A percentile compares a stretch with the other conserved stretches of the same genome.
Evolutionary conservation across 805 yeast genomes (phyloP).

Genomic region (Kazachstania taianensis): DNA sequence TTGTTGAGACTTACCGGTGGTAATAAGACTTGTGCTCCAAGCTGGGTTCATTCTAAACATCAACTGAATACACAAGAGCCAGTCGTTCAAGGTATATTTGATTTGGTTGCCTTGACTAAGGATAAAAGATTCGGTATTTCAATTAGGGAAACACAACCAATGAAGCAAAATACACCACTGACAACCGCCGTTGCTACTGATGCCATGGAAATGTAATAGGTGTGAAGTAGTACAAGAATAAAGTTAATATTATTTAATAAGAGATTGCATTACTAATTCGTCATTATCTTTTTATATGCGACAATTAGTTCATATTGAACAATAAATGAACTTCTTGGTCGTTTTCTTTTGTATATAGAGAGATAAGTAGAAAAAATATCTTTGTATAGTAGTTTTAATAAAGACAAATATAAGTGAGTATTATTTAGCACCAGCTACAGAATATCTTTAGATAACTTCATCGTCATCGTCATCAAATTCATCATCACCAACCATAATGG

Average conservation of each 20-base stretch:
- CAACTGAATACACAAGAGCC: conserved; percentile 43
- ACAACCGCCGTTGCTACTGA: conserved; percentile 6
- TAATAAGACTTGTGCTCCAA: conserved; percentile 51
- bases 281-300: too few relatives aligned
- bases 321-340: too few relatives aligned
- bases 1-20: conserved; percentile 79
- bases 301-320: too few relatives aligned
- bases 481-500: conserved; percentile 30
- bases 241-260: too few relatives aligned
- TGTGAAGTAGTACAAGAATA: neutral
- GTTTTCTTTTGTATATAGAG: too few relatives aligned
- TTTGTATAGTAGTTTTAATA: too few relatives aligned
- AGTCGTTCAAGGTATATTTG: conserved; percentile 37
- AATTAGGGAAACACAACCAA: conserved; percentile 53
- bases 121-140: conserved; percentile 62
- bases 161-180: conserved; percentile 27
- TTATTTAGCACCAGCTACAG: too few relatives aligned
- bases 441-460: conserved; percentile 9
- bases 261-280: too few relatives aligned
- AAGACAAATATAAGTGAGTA: too few relatives aligned
- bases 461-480: conserved; percentile 12
- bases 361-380: too few relatives aligned
- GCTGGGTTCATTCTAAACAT: conserved; percentile 79
- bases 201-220: conserved; percentile 9
- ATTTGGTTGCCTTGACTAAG: conserved; percentile 49